Conservation (phyloP, 179 eudicot genomes). For the Vitellaria paradoxa region DNA sequence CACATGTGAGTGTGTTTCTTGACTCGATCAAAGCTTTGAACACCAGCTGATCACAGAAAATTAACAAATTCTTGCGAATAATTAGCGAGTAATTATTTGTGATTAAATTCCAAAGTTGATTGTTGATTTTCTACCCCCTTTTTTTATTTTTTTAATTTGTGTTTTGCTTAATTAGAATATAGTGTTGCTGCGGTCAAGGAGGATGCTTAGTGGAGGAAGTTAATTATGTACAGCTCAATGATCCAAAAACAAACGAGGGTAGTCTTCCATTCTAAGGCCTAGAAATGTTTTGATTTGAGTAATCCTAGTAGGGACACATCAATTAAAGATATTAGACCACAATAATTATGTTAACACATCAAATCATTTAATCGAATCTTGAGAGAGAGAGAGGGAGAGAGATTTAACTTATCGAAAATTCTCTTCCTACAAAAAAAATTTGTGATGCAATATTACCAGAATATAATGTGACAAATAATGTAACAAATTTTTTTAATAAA, state of each 20-base stretch:
- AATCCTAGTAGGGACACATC: constrained; percentile 6
- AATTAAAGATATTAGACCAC: constrained; percentile 10
- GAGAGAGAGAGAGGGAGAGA: too few relatives aligned
- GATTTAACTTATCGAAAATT: too few relatives aligned
- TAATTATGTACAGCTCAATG: background rate
- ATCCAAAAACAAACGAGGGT: background rate
- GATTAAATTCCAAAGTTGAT: background rate
- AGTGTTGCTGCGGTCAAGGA: background rate
- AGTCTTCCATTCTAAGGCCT: background rate
- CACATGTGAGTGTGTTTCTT: background rate
- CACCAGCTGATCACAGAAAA: too few relatives aligned
- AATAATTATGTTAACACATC: background rate
- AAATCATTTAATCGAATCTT: constrained; percentile 1
- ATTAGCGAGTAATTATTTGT: background rate
- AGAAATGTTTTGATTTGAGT: constrained; percentile 2
- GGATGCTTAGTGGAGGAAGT: background rate
- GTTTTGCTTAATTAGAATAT: background rate
- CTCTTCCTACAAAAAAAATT: too few relatives aligned
- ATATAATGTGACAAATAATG: too few relatives aligned
- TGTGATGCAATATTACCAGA: too few relatives aligned
- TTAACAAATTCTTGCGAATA: too few relatives aligned
- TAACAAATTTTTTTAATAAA: too few relatives aligned
- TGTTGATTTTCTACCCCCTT: background rate
- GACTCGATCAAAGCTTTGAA: constrained; percentile 2
- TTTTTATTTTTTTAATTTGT: background rate